Base-by-base conservation (phyloP, 2,329 filamentous ascomycete species). In the Neocucurbitaria cava region DNA sequence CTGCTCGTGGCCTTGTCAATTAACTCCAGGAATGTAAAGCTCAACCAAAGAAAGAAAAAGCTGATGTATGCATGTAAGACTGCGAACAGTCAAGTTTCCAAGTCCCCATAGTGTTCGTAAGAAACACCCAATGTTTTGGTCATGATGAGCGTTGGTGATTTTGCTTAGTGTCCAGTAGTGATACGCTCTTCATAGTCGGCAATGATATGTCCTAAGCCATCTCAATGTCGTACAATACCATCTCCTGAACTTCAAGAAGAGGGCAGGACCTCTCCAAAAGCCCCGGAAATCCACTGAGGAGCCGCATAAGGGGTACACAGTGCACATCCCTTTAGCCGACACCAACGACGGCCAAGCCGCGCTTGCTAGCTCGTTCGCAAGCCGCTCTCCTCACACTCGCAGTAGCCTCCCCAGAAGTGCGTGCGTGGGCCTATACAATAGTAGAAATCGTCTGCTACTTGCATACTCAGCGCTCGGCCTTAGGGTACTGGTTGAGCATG, bases 401-500 rank as follows among this genome's bases (percentile, higher is more conserved):
- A 23, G 17, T 30, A 13, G 11, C 39, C 33, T 58, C 57, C 54
- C 61, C 59, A 55, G 52, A 46, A 55, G 49, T 50, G 36, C 52
- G 49, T 49, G 17, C 28, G 42, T 43, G 44, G 31, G 46, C 54
- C 44, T 17, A 47, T 42, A 18, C 33, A 49, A 28, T 51, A 23
- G 43, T 49, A 30, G 48, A 52, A 49, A 40, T 53, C 3, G 23
- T 26, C 21, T 41, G 33, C n/a, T 2, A 39, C 39, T 28, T 18
- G 38, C 24, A 15, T 42, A 20, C 59, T 80, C 77, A 80, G 59
- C 78, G 71, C 51, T 80, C 78, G 15, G 75, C 70, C 56, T 78
- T 79, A 30, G 77, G 76, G 69, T 78, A 80, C 41, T 76, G 74
- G 51, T 77, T 77, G 38, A 77, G 65, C 63, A 71, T 76, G 26